phyloP scores from a whole-genome alignment of 2,329 filamentous ascomycete species.

The Colletotrichum lupini region DNA sequence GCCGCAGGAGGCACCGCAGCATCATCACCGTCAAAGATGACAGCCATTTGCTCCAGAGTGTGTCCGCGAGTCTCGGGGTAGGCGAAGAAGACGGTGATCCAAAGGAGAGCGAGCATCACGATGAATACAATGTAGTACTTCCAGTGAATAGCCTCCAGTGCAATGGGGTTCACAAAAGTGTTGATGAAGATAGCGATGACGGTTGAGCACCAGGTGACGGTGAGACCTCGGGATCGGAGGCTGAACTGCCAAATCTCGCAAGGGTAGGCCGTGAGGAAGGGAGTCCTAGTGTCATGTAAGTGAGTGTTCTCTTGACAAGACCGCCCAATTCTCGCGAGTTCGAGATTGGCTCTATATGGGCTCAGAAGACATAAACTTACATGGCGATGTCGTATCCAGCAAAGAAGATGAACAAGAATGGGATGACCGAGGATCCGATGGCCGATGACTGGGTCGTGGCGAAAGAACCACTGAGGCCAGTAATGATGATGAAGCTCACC shows the following conservation, averaged over 20 bases:
- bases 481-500: slow-evolving; percentile 28
- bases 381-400: slow-evolving; percentile 40
- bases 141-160: slow-evolving; percentile 53
- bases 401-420: slow-evolving; percentile 53
- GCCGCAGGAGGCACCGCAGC: slow-evolving; percentile 15
- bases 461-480: slow-evolving; percentile 34
- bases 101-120: slow-evolving; percentile 40
- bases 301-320: background rate
- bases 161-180: slow-evolving; percentile 55
- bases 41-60: slow-evolving; percentile 32
- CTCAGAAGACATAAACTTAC: background rate
- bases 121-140: slow-evolving; percentile 59
- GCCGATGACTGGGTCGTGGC: slow-evolving; percentile 36
- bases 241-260: slow-evolving; percentile 31
- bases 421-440: slow-evolving; percentile 44
- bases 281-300: background rate
- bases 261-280: slow-evolving; percentile 29
- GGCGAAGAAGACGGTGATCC: slow-evolving; percentile 21
- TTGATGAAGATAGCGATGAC: slow-evolving; percentile 38
- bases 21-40: slow-evolving; percentile 32
- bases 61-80: slow-evolving; percentile 32
- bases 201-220: slow-evolving; percentile 25
- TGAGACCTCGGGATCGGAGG: slow-evolving; percentile 23
- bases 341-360: rapidly evolving
- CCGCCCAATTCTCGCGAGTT: background rate